Conservation (phyloP, 805 yeast species). For the Myxozyma udenii region DNA sequence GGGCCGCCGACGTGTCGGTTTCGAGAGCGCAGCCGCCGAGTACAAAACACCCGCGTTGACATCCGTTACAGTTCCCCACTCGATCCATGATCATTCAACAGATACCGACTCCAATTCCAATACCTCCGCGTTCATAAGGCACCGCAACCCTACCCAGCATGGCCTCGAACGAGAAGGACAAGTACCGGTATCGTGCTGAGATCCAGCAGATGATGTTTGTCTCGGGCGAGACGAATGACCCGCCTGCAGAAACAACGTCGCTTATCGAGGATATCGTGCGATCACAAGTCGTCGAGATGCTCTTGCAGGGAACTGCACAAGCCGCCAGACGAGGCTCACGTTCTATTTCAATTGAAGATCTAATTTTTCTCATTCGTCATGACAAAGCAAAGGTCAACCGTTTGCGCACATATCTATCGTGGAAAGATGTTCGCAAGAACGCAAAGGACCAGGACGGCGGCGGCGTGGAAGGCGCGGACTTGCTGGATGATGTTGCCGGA, state of each 20-base stretch:
- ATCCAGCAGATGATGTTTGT: conserved; percentile 99
- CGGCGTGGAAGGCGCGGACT: conserved; percentile 48
- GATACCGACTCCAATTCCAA: too few relatives aligned
- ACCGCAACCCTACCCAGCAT: too few relatives aligned
- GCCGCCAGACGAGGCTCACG: conserved; percentile 79
- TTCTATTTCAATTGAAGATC: conserved; percentile 86
- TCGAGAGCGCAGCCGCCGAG: too few relatives aligned
- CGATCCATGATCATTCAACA: too few relatives aligned
- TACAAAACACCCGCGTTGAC: too few relatives aligned
- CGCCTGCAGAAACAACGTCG: conserved; percentile 88
- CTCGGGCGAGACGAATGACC: conserved; percentile 89
- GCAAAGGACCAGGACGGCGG: conserved; percentile 67
- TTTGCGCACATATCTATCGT: conserved; percentile 81
- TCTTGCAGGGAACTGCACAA: conserved; percentile 70
- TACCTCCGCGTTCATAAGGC: too few relatives aligned
- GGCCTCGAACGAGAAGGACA: conserved; percentile 7
- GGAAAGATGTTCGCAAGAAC: conserved; percentile 94
- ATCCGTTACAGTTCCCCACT: too few relatives aligned
- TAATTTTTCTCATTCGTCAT: conserved; percentile 85
- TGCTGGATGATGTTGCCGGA: conserved; percentile 49
- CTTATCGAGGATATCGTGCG: conserved; percentile 91
- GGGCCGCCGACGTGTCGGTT: too few relatives aligned
- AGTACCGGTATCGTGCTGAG: conserved; percentile 65
- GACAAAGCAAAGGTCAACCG: conserved; percentile 93
- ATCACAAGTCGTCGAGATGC: conserved; percentile 87